Base-by-base conservation (phyloP, 805 yeast species). In the Saturnispora galanensis region DNA sequence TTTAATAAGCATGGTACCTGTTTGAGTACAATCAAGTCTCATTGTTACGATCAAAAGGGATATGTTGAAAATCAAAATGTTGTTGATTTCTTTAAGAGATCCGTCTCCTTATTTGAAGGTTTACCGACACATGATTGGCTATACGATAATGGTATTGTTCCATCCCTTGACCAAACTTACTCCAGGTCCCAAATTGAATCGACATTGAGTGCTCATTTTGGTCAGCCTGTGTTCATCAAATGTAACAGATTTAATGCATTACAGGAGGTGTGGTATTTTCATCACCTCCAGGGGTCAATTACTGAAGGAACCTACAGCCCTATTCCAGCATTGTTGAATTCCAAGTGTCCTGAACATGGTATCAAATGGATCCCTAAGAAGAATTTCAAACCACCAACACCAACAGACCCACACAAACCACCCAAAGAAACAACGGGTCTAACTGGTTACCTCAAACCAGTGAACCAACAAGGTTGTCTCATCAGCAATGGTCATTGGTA, bases 1-100 rank as follows among this genome's bases (percentile, higher is more conserved):
- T 89, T 76, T 71, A 88, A 89, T 67, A 89, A 89, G 60, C 97
- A 89, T 59, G 97, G 89, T 18, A 87, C 96, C 9, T 89, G 97
- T 64, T 79, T 88, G 72, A 76, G 80, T 39, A 87, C 96, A 1
- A 67, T 89, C 38, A 76, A 72, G 45, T 84, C 93, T 3, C 53
- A 61, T 4, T 89, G 97, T 61, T 88, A 87, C 62, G 64, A 64
- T 6, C 54, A 50, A 16, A 10, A 44, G 1, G 44, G 50, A 16
- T 60, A 58, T 47, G 53, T 56, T 18, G 44, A 58, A 12, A 53
- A 62, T 47, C 66, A 63, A 45, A 70, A 70, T 41, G 88, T 84
- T 28, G 79, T 76, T 46, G 94, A 87, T 59, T 87, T 78, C 63
- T 84, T 69, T 62, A 71, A 72, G 41, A 70, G 77, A 33, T 72